A percentile compares a stretch with the other conserved stretches of the same genome.
Conservation (phyloP, 2,329 filamentous ascomycete genomes). For the Talaromyces atroroseus region DNA sequence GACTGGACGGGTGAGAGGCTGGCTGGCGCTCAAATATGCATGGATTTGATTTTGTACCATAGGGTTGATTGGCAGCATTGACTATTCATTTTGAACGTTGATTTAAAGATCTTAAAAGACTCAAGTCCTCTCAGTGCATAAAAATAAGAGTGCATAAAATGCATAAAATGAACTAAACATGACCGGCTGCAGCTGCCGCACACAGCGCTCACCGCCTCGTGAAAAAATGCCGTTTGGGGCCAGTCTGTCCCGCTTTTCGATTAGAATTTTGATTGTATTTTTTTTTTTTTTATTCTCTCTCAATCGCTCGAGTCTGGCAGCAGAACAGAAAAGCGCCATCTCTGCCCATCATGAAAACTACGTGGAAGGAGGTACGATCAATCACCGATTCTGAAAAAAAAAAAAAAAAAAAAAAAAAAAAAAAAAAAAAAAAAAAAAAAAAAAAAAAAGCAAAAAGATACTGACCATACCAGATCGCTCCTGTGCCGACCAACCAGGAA, state of each 20-base stretch:
- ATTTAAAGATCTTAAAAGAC: too few relatives aligned
- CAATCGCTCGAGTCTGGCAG: not conserved
- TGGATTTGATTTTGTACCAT: not conserved
- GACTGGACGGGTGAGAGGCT: not conserved
- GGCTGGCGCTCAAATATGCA: not conserved
- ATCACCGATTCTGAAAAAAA: not conserved
- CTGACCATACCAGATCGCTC: constrained; percentile 56
- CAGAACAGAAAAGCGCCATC: not conserved
- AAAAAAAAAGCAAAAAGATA: constrained; percentile 4
- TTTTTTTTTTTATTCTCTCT: constrained; percentile 9
- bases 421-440: constrained; percentile 21
- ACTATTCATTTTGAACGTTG: too few relatives aligned
- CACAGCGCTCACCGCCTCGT: constrained; percentile 16
- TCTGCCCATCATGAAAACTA: constrained; percentile 51
- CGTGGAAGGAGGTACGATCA: constrained; percentile 50
- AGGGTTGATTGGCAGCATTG: too few relatives aligned
- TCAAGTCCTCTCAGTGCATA: too few relatives aligned
- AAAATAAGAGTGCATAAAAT: too few relatives aligned
- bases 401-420: too few relatives aligned
- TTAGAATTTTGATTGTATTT: constrained; percentile 14
- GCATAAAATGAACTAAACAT: too few relatives aligned
- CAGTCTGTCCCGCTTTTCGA: constrained; percentile 10
- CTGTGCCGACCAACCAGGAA: constrained; percentile 87
- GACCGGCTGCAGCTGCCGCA: constrained; percentile 12
- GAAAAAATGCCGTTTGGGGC: constrained; percentile 19